A percentile compares a stretch with the other conserved stretches of the same genome.
phyloP scores from a whole-genome alignment of 768 basidiomycete species.

The Kwoniella pini region DNA sequence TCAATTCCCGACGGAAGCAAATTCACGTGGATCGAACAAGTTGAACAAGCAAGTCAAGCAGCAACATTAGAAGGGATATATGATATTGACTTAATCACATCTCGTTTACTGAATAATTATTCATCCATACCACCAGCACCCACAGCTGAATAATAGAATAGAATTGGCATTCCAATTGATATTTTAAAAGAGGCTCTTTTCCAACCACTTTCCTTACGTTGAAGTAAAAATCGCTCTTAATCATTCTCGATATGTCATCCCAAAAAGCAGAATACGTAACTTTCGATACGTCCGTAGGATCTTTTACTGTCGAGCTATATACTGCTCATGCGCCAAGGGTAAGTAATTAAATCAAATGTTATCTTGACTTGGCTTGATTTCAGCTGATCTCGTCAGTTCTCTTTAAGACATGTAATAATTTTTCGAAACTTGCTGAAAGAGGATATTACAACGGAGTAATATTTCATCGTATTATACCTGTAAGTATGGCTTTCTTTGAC shows the following conservation, averaged over 20 bases:
- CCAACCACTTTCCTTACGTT: no score
- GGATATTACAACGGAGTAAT: constrained; percentile 89
- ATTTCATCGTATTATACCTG: constrained; percentile 89
- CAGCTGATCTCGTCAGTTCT: neutral
- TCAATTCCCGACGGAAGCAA: constrained; percentile 5
- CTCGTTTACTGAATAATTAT: no score
- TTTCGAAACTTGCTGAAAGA: constrained; percentile 81
- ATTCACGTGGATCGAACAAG: constrained; percentile 7
- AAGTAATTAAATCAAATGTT: constrained; percentile 15
- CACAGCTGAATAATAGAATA: no score
- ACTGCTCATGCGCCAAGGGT: constrained; percentile 84
- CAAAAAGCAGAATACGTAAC: constrained; percentile 41
- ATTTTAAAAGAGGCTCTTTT: no score
- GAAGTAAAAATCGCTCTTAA: no score
- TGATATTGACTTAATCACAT: no score
- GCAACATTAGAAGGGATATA: no score
- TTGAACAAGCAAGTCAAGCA: neutral
- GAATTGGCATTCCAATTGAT: no score
- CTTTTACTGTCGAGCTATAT: constrained; percentile 82
- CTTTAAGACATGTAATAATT: constrained; percentile 87
- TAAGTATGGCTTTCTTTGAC: constrained; percentile 55
- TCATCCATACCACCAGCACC: no score
- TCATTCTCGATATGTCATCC: constrained; percentile 24
- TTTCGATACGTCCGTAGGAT: constrained; percentile 54
- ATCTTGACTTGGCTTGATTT: neutral